Base-by-base conservation (phyloP, 257 asterid species). In the Solanum habrochaites region DNA sequence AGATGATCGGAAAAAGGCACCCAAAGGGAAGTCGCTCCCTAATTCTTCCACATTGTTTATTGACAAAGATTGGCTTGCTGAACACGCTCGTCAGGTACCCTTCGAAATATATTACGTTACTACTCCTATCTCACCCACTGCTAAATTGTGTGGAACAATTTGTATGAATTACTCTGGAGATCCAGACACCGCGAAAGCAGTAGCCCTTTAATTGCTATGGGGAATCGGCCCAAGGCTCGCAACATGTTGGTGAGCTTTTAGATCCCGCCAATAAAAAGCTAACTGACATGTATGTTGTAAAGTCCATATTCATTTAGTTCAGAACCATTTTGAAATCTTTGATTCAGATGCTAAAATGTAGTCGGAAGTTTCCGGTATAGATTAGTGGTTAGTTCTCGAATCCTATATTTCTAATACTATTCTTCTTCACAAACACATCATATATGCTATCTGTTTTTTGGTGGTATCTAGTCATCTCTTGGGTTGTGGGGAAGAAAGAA, bases 21-120 rank as follows among this genome's bases (percentile, higher is more conserved):
- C 94, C 87, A 97, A 93, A 91, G 82, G 91, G 81, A 95, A 93
- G 90, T 88, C 94, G 84, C 98, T 91, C 74, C 25, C 94, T 20
- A 96, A 94, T 20, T 87, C 96, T 58, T 90, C 98, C 1, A 60
- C 93, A 66, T 94, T 97, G 88, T 92, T 92, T 56, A 90, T 97
- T 80, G 99, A 95, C 84, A 87, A 87, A 74, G 98, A 95, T 49
- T 97, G 99, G 99, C 92, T 97, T 67, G 91, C 96, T 70, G 98
- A 97, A 91, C 99, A 97, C 87, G 99, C 98, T 58, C 97, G 98
- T 42, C 99, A 97, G 99, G 99, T 97, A 35, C 73, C 62, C 58
- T 40, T 71, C 64, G 20, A 66, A 25, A 12, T 25, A 27, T 66
- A 13, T 66, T 66, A 27, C 11, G 73, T 66, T 66, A 25, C 35